Conservation (phyloP, 164 flowering plant species). For the Umbellularia californica region DNA sequence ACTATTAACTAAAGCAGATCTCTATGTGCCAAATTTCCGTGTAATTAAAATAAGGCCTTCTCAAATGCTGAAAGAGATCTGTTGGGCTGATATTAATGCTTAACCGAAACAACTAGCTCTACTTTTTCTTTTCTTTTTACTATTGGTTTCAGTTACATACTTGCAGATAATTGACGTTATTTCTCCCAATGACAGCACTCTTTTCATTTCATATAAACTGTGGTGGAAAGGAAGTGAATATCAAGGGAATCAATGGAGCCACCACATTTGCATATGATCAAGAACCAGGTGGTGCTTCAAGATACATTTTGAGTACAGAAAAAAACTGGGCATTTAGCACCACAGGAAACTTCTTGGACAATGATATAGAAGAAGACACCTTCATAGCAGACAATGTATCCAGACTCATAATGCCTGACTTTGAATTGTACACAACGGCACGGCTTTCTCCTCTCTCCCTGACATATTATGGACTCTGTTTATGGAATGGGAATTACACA, state of each 20-base stretch:
- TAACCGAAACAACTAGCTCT: background rate
- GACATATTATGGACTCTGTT: constrained; percentile 51
- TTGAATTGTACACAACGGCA: constrained; percentile 50
- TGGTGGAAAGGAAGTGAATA: constrained; percentile 38
- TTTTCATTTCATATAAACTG: constrained; percentile 59
- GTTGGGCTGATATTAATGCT: background rate
- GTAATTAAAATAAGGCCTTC: too few species aligned
- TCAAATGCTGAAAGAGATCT: too few species aligned
- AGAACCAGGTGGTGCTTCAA: constrained; percentile 61
- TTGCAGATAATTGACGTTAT: background rate
- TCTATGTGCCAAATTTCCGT: too few species aligned
- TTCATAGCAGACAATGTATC: constrained; percentile 14
- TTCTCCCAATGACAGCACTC: constrained; percentile 25
- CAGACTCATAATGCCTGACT: constrained; percentile 22
- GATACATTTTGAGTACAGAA: constrained; percentile 31
- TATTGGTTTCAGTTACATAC: background rate
- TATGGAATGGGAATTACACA: constrained; percentile 49
- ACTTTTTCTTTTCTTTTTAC: background rate
- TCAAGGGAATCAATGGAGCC: constrained; percentile 3
- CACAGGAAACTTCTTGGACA: constrained; percentile 77
- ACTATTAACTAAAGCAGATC: too few species aligned
- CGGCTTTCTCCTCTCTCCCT: constrained; percentile 60
- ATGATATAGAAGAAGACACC: constrained; percentile 27
- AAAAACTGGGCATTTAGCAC: constrained; percentile 63
- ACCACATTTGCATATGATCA: constrained; percentile 47